Evolutionary conservation across 305 asterid genomes (phyloP).

Genomic region (Euphrasia arctica): DNA sequence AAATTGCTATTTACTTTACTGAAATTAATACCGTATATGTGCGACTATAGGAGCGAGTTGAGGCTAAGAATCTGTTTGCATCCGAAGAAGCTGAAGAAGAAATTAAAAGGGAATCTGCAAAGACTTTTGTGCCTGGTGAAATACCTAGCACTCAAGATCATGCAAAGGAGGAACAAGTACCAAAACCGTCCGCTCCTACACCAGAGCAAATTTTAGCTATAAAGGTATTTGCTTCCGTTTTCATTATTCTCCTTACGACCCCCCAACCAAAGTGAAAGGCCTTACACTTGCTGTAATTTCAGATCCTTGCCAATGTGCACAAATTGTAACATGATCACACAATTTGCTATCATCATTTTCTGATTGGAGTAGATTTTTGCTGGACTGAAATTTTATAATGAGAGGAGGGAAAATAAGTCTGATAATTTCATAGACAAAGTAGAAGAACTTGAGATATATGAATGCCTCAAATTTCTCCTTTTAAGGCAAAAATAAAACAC

Average conservation of each 20-base stretch:
- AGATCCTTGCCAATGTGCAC: background rate
- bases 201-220: slow-evolving; percentile 94
- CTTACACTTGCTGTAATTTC: slow-evolving; percentile 9
- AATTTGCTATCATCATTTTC: background rate
- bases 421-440: slow-evolving; percentile 3
- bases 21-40: background rate
- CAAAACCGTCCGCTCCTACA: slow-evolving; percentile 82
- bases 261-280: slow-evolving; percentile 1
- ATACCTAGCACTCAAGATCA: slow-evolving; percentile 50
- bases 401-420: slow-evolving; percentile 8
- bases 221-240: slow-evolving; percentile 47
- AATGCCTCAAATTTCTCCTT: slow-evolving; percentile 11
- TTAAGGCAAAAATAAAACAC: slow-evolving; percentile 6
- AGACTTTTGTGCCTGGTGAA: slow-evolving; percentile 78
- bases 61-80: slow-evolving; percentile 75
- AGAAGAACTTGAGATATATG: background rate
- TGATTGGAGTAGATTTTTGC: background rate
- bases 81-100: slow-evolving; percentile 93
- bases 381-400: slow-evolving; percentile 11
- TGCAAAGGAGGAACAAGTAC: slow-evolving; percentile 60
- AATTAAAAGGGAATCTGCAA: slow-evolving; percentile 74
- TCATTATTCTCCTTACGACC: slow-evolving; percentile 14
- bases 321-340: background rate
- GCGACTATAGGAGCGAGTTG: slow-evolving; percentile 26
- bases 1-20: background rate